Percentiles rank a stretch among this genome's conserved stretches.
Conservation (phyloP, 345 rosid genomes). For the Pugionium cornutum region DNA sequence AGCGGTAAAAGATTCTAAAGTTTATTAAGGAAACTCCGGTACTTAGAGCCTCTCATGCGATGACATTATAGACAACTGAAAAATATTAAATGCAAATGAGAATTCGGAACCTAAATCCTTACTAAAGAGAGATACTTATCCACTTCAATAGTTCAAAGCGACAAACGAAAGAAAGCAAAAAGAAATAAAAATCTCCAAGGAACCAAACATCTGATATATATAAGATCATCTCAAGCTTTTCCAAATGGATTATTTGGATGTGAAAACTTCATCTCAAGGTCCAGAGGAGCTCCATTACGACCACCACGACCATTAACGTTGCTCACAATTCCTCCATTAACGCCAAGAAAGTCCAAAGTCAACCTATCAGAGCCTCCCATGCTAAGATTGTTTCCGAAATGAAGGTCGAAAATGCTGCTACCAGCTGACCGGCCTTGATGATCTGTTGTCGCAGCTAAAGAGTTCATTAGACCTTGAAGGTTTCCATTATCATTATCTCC, state of each 20-base stretch:
- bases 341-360: conserved; percentile 78
- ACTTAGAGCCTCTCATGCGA: conserved; percentile 17
- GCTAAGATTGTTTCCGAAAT: conserved; percentile 26
- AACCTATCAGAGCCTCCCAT: conserved; percentile 51
- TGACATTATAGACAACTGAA: neutral
- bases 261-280: conserved; percentile 32
- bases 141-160: conserved; percentile 3
- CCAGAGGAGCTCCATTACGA: conserved; percentile 30
- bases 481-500: conserved; percentile 50
- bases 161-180: conserved; percentile 28
- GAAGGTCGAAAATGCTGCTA: conserved; percentile 40
- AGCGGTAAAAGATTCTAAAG: neutral
- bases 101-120: conserved; percentile 5
- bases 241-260: conserved; percentile 37
- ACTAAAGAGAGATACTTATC: conserved; percentile 3
- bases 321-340: conserved; percentile 56
- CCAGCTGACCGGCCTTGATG: conserved; percentile 31
- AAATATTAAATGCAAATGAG: neutral
- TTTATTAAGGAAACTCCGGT: neutral
- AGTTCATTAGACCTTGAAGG: conserved; percentile 65
- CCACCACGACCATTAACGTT: conserved; percentile 42
- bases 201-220: neutral
- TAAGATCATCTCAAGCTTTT: conserved; percentile 32
- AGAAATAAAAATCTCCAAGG: conserved; percentile 12
- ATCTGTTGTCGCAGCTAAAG: conserved; percentile 43